A percentile compares a stretch with the other conserved stretches of the same genome.
phyloP scores from a whole-genome alignment of 805 yeast species.

The Kuraishia floccosa region DNA sequence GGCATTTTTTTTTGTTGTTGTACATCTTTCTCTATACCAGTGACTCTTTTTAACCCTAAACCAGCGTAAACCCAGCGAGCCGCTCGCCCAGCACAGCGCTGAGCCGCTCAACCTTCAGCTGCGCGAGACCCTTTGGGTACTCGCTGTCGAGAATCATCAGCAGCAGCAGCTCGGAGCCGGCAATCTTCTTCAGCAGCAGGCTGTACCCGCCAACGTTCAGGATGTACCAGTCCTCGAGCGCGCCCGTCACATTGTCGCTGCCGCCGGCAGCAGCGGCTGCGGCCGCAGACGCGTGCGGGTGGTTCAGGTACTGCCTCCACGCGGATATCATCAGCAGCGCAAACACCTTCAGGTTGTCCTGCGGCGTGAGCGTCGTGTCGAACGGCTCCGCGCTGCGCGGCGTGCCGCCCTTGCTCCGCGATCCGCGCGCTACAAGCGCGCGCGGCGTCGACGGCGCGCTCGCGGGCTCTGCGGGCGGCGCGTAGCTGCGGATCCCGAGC shows the following conservation, averaged over 20 bases:
- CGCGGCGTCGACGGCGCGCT: no score
- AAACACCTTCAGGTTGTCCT: constrained; percentile 17
- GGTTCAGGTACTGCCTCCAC: constrained; percentile 10
- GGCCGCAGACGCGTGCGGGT: constrained; percentile 3
- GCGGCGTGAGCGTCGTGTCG: constrained; percentile 15
- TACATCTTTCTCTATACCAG: not conserved
- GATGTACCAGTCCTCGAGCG: constrained; percentile 12
- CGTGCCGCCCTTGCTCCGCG: no score
- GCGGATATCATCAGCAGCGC: constrained; percentile 15
- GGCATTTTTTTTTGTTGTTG: not conserved
- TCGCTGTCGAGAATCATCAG: constrained; percentile 14
- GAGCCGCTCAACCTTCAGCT: constrained; percentile 11
- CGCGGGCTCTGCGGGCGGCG: no score
- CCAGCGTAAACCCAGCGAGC: not conserved
- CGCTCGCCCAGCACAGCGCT: constrained; percentile 14
- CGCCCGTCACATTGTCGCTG: not conserved
- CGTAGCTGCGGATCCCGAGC: not conserved
- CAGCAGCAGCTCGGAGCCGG: constrained; percentile 11
- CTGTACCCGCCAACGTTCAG: constrained; percentile 12
- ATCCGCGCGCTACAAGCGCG: no score
- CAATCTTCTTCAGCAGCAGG: constrained; percentile 9
- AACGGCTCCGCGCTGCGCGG: constrained; percentile 12
- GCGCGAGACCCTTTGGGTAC: constrained; percentile 18
- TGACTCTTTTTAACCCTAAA: not conserved
- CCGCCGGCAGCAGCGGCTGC: not conserved